A percentile compares a stretch with the other conserved stretches of the same genome.
Evolutionary conservation across 2,329 filamentous ascomycete species (phyloP).

Genomic region (Monosporascus sp.): DNA sequence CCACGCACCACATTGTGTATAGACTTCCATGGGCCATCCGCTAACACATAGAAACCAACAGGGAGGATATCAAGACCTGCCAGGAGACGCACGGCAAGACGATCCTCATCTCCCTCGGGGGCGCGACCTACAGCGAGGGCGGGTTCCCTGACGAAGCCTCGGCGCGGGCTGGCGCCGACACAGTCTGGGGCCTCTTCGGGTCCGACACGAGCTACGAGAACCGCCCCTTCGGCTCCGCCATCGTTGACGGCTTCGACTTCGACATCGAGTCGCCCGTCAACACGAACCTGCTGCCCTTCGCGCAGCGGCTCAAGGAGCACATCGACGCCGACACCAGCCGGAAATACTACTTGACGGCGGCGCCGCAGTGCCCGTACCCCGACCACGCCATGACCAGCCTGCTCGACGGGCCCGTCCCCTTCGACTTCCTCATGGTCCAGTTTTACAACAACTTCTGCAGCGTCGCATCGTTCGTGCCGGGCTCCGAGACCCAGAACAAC

Average conservation of each 20-base stretch:
- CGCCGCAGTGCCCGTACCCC: conserved; percentile 65
- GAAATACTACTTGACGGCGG: conserved; percentile 56
- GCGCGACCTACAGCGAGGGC: conserved; percentile 64
- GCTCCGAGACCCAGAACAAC: conserved; percentile 39
- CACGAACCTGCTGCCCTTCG: conserved; percentile 58
- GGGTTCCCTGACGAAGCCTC: conserved; percentile 52
- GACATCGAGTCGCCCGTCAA: conserved; percentile 60
- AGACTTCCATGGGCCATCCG: neutral
- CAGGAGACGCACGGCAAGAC: conserved; percentile 61
- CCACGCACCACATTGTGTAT: neutral
- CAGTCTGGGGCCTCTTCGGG: conserved; percentile 69
- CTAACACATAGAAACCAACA: conserved; percentile 12
- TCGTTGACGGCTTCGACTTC: conserved; percentile 72
- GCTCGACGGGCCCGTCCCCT: conserved; percentile 47
- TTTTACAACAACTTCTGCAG: conserved; percentile 70
- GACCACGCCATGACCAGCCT: conserved; percentile 55
- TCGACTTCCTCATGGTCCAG: conserved; percentile 60
- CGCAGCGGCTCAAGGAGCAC: conserved; percentile 47
- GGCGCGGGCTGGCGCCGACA: conserved; percentile 53
- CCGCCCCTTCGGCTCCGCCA: conserved; percentile 62
- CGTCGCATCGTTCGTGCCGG: conserved; percentile 43
- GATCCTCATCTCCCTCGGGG: conserved; percentile 67
- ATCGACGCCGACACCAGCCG: conserved; percentile 50
- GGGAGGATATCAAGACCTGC: conserved; percentile 52
- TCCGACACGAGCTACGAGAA: conserved; percentile 44